These are phyloP conservation scores for Imleria badia DNA, from an alignment of 768 basidiomycete genomes.

Conservation along the genomic window DNA sequence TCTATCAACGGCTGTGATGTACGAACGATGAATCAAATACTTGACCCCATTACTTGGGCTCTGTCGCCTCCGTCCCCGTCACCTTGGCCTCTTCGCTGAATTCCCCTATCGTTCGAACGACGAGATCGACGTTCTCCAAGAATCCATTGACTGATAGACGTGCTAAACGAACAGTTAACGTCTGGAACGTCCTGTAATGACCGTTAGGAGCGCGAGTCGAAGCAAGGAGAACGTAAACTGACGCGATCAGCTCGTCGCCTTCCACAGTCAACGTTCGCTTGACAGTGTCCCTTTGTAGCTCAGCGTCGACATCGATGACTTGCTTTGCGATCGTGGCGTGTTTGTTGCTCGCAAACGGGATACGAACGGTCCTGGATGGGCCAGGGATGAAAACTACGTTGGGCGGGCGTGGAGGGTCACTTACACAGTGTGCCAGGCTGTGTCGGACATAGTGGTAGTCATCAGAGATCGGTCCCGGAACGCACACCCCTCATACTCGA, in stretches of 20 bases:
- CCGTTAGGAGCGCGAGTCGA: constrained; percentile 1
- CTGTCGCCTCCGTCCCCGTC: neutral
- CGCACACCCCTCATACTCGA: neutral
- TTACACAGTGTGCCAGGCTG: constrained; percentile 58
- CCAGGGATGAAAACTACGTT: neutral
- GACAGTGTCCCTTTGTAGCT: constrained; percentile 80
- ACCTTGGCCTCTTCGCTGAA: constrained; percentile 68
- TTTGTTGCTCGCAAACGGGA: constrained; percentile 71
- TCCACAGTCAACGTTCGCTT: constrained; percentile 69
- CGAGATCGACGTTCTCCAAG: constrained; percentile 85
- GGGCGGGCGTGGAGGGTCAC: constrained; percentile 11
- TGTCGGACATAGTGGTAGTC: constrained; percentile 24
- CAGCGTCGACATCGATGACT: constrained; percentile 83
- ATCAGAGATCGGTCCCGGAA: neutral
- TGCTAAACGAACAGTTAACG: constrained; percentile 81
- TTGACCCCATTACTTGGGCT: constrained; percentile 7
- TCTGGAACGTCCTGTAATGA: constrained; percentile 60
- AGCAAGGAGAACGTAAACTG: constrained; percentile 30
- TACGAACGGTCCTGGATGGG: constrained; percentile 56
- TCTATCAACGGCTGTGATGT: constrained; percentile 16
- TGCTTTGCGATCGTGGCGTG: constrained; percentile 83
- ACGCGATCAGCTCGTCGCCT: constrained; percentile 74
- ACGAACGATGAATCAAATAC: constrained; percentile 10
- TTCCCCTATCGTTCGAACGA: constrained; percentile 76
- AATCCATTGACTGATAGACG: constrained; percentile 83